Base-by-base conservation (phyloP, 441 rosid genomes). In the Pelargonium fulgidum region DNA sequence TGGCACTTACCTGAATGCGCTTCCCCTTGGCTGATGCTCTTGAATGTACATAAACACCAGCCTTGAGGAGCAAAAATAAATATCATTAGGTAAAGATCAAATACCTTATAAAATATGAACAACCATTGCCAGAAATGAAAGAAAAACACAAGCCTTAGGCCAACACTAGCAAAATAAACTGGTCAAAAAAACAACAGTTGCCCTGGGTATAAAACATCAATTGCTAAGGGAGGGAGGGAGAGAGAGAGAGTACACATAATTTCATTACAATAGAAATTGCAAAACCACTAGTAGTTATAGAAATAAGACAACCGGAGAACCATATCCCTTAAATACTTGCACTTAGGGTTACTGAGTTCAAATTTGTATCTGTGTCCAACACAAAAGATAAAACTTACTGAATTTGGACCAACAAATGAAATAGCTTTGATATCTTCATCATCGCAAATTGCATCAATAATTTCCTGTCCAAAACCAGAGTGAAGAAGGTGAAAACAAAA, bases 361-460 rank as follows among this genome's bases (percentile, higher is more conserved):
- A 44, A 9, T 36, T 19, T 58, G 11, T 52, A 19, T 9, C 7
- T 39, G 42, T 39, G 42, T 39, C 42, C 42, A 39, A 7, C 10
- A 7, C 42, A 39, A 7, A 39, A 56, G 71, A 58, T 64, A 65
- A 72, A 67, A 74, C 82, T 80, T 75, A 84, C 85, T 0, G 69
- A 65, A 61, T 70, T 73, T 29, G 83, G 59, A 73, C 82, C 84
- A 73, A 74, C 67, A 9, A 79, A 80, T 8, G 85, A 75, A 48
- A 84, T 45, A 29, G 87, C 83, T 76, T 77, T 82, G 58, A 82
- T 78, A 50, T 84, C 87, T 65, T 81, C 84, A 67, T 84, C 82
- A 65, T 84, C 84, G 61, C 80, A 84, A 58, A 84, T 81, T 62
- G 72, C 64, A 68, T 80, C 73, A 48, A 73, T 36, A 58, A 81